Base-by-base conservation (phyloP, 106 monocot genomes). In the Iris macrosiphon region DNA sequence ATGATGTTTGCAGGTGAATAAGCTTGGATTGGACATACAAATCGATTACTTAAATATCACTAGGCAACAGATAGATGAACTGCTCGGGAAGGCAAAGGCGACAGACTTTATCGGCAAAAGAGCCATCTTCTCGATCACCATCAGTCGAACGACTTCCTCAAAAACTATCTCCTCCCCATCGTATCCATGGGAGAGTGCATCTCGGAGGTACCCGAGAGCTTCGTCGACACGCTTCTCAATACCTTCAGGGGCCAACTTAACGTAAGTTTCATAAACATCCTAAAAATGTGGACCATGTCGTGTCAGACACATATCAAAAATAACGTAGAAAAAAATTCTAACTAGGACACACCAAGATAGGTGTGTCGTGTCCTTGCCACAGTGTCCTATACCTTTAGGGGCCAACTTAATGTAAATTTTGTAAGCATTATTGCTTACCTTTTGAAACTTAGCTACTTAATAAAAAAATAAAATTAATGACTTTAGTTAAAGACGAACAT, bases 121-220 rank as follows among this genome's bases (percentile, higher is more conserved):
- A 8, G 47, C 93, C 15, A 88, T 94, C 18, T 74, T 94, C 73
- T 94, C 93, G 0, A 34, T 94, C 57, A 88, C 93, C 27, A 58
- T 94, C 0, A 88, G 88, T 75, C 93, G 14, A 94, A 94, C 47
- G 93, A 94, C 52, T 88, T 94, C 54, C 84, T 94, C 46, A 94
- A 94, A 67, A 94, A 94, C 34, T 94, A 94, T 49, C 93, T 94
- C 34, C 70, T 88, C 19, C 93, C 93, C 1, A 54, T 94, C 1
- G 31, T 84, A 25, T 81, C 84, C 3, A 58, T 46, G 1, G 81
- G 72, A 17, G 72, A 66, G 10, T 38, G 80, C 34, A 43, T 81
- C 18, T 17, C 51, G 0, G 64, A 80, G 38, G 57, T 78, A 0
- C 88, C 88, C 0, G 78, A 88, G 7, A 38, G 22, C 0, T 94